phyloP scores from a whole-genome alignment of 257 asterid species.

The Primulina eburnea region DNA sequence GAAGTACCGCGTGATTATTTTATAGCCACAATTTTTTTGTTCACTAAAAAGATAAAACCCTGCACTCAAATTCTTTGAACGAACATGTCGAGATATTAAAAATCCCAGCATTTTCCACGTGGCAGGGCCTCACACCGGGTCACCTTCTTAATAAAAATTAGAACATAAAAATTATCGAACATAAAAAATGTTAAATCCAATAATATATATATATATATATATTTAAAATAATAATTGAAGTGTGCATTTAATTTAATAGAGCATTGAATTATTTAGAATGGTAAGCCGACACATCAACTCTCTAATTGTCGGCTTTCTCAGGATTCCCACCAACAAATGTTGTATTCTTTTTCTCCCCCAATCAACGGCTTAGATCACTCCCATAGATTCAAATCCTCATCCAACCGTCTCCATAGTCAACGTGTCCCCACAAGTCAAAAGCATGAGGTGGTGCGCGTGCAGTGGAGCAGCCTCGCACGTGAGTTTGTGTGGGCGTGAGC shows the following conservation, averaged over 20 bases:
- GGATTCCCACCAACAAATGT: neutral
- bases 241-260: neutral
- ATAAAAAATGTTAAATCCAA: too few species aligned
- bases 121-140: neutral
- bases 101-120: neutral
- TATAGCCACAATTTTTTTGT: too few species aligned
- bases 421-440: neutral
- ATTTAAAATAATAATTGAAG: too few species aligned
- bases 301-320: constrained; percentile 14
- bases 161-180: too few species aligned
- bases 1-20: too few species aligned
- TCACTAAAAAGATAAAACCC: too few species aligned
- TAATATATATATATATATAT: too few species aligned
- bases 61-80: too few species aligned
- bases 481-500: neutral
- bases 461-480: neutral
- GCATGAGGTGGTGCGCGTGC: neutral
- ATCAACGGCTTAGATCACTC: neutral
- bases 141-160: neutral
- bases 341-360: neutral
- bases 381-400: neutral
- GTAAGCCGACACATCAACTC: constrained; percentile 2
- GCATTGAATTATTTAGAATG: neutral
- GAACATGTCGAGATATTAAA: neutral
- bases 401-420: neutral